Percentiles rank a stretch among this genome's conserved stretches.
Conservation (phyloP, 2,329 filamentous ascomycete genomes). For the Talaromyces sp. region DNA sequence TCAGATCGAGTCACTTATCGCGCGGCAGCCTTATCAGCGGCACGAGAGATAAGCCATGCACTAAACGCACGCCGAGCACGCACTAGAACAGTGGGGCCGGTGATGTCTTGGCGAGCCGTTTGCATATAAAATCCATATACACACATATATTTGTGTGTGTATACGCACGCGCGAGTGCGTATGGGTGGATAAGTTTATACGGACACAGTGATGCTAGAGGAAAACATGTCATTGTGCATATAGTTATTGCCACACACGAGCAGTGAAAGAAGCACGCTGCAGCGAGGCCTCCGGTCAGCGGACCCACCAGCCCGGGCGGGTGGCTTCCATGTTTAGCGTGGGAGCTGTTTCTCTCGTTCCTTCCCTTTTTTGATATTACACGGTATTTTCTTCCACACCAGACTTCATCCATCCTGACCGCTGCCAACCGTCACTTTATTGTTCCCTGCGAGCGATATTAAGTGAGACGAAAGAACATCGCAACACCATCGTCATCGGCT, state of each 20-base stretch:
- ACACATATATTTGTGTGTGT: not conserved
- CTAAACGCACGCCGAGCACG: not conserved
- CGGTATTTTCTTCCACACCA: too few relatives aligned
- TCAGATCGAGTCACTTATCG: constrained; percentile 13
- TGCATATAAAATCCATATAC: not conserved
- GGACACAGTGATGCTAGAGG: not conserved
- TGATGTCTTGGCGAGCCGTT: not conserved
- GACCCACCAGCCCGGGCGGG: not conserved
- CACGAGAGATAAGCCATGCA: not conserved
- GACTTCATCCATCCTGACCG: not conserved
- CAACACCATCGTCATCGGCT: not conserved
- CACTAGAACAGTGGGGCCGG: not conserved
- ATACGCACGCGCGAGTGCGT: not conserved
- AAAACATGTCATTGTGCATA: not conserved
- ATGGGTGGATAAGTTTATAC: not conserved
- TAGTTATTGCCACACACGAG: not conserved
- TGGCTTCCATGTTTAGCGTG: not conserved
- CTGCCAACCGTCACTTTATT: not conserved
- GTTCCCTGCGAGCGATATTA: not conserved
- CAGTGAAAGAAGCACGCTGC: not conserved
- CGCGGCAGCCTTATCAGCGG: not conserved
- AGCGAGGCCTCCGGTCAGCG: not conserved
- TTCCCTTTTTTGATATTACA: too few relatives aligned
- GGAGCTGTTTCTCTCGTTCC: not conserved
- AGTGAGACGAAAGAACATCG: not conserved